These are phyloP conservation scores for Tephrocybe sp. DNA, from an alignment of 768 basidiomycete species.

Conservation along the genomic window DNA sequence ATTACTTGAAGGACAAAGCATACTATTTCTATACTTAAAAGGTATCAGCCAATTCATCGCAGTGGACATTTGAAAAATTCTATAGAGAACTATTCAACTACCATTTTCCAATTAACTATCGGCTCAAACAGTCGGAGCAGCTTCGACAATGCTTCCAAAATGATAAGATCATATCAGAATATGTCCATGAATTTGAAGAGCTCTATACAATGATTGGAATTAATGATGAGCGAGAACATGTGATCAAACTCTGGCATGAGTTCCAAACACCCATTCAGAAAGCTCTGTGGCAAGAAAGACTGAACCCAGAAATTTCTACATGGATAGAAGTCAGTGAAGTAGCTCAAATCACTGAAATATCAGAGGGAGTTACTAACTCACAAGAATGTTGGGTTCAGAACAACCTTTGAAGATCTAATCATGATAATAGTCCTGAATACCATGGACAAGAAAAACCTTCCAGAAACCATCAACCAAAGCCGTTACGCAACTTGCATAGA, in stretches of 20 bases:
- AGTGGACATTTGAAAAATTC: conserved; percentile 3
- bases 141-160: neutral
- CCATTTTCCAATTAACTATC: conserved; percentile 2
- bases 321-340: conserved; percentile 11
- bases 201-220: neutral
- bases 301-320: conserved; percentile 9
- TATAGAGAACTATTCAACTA: neutral
- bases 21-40: conserved; percentile 4
- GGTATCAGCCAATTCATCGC: neutral
- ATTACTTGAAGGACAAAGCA: conserved; percentile 7
- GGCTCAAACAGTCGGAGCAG: neutral
- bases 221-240: conserved; percentile 18
- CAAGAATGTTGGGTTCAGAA: neutral
- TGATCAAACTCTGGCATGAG: conserved; percentile 28
- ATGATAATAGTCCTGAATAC: no score
- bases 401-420: no score
- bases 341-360: conserved; percentile 10
- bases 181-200: neutral
- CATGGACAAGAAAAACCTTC: no score
- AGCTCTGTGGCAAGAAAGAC: conserved; percentile 4
- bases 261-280: neutral
- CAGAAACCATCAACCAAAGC: no score
- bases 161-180: neutral
- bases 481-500: no score
- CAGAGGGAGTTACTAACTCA: conserved; percentile 2